Percentiles rank a stretch among this genome's conserved stretches.
These are phyloP conservation scores for Myriosclerotinia curreyana DNA, from an alignment of 2,329 filamentous ascomycete species.

Conservation along the genomic window DNA sequence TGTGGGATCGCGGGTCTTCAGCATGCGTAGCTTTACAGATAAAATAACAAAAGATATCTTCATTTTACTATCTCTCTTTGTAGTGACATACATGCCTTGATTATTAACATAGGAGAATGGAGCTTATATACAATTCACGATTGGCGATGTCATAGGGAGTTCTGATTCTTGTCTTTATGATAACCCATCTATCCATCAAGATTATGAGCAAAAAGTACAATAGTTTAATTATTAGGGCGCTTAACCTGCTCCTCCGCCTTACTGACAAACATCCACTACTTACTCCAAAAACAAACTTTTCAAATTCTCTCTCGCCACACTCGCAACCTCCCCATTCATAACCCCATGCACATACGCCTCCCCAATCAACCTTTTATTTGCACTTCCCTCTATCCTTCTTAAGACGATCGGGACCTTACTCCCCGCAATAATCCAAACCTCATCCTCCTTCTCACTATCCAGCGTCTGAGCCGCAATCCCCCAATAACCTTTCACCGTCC, in stretches of 20 bases:
- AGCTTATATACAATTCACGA: no score
- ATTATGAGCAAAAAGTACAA: no score
- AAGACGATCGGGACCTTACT: slow-evolving; percentile 16
- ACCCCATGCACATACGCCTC: slow-evolving; percentile 20
- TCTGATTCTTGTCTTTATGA: no score
- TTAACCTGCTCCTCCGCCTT: not conserved
- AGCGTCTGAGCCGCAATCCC: slow-evolving; percentile 18
- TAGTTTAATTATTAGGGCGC: no score
- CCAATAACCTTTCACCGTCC: slow-evolving; percentile 7
- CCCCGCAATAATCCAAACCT: slow-evolving; percentile 18
- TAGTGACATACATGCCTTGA: no score
- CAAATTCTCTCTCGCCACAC: not conserved
- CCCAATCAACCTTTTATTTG: slow-evolving; percentile 5
- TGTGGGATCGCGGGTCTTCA: no score
- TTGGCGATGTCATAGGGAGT: no score
- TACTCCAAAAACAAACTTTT: not conserved
- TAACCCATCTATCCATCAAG: no score
- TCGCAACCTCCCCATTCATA: slow-evolving; percentile 5
- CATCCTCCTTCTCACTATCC: not conserved
- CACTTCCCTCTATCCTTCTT: not conserved
- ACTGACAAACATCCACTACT: not conserved
- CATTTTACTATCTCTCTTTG: no score
- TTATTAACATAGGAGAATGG: no score
- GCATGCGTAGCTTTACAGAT: no score
- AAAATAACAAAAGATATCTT: no score